A percentile compares a stretch with the other conserved stretches of the same genome.
These are phyloP conservation scores for Pseudonitzschia multiseries DNA, from an alignment of 108 stramenopile species.

Conservation along the genomic window DNA sequence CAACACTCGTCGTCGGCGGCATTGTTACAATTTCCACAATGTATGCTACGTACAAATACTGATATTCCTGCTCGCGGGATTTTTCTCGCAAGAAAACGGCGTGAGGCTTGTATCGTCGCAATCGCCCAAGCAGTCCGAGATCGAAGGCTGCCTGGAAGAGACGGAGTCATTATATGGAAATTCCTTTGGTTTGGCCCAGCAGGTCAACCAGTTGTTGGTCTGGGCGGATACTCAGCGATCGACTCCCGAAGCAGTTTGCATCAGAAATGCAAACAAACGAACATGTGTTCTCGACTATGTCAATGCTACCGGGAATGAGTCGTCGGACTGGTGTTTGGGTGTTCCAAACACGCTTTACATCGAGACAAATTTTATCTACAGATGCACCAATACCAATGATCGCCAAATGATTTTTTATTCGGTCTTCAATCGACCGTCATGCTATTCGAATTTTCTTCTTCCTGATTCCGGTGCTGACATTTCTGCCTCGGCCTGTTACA, in stretches of 20 bases:
- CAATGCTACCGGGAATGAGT: background rate
- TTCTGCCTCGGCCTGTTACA: background rate
- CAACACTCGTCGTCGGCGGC: background rate
- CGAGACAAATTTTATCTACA: background rate
- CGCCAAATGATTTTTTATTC: background rate
- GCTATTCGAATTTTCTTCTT: background rate
- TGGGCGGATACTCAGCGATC: background rate
- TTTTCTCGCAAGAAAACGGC: background rate
- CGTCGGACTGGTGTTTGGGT: background rate
- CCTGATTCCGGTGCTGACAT: background rate
- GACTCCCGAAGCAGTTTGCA: background rate
- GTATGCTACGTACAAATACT: background rate
- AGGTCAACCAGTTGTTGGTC: background rate
- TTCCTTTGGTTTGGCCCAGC: background rate
- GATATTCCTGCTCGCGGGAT: background rate
- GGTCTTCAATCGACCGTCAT: background rate
- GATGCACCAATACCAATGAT: background rate
- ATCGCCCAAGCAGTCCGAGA: background rate
- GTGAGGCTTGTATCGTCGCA: background rate
- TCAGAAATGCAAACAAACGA: background rate
- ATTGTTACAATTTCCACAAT: background rate
- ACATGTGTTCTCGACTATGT: background rate
- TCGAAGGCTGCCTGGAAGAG: background rate
- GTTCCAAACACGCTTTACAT: conserved; percentile 1
- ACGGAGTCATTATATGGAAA: background rate